phyloP scores from a whole-genome alignment of 2,329 filamentous ascomycete species.

The Alternaria tenuissima region DNA sequence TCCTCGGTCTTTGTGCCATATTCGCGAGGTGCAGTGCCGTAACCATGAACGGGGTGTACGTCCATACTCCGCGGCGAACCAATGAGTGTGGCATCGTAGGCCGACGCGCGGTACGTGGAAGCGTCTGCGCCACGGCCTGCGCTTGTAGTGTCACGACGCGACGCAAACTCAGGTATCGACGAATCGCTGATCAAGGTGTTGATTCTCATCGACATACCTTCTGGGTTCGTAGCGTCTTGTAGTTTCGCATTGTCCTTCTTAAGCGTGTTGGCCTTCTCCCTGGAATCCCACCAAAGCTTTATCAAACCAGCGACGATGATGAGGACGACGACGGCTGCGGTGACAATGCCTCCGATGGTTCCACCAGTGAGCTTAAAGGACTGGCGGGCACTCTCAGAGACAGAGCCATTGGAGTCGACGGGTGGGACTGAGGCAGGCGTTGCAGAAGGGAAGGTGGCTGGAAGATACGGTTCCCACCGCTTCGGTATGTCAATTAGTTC shows the following conservation, averaged over 20 bases:
- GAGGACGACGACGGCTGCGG: constrained; percentile 1
- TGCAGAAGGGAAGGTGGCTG: neutral
- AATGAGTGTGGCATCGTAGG: neutral
- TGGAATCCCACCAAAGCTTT: constrained; percentile 13
- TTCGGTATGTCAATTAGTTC: constrained; percentile 15
- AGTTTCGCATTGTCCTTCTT: constrained; percentile 14
- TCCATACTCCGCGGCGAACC: neutral
- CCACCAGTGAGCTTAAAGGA: neutral
- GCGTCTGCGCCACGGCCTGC: neutral
- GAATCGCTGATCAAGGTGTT: constrained; percentile 3
- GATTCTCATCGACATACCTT: constrained; percentile 18
- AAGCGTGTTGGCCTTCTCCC: constrained; percentile 14
- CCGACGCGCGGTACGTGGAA: neutral
- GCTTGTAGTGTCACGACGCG: neutral
- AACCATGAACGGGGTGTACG: neutral
- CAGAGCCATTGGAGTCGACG: neutral
- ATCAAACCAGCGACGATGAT: constrained; percentile 1
- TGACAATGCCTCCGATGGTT: neutral
- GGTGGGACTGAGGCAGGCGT: neutral
- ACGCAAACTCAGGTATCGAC: neutral
- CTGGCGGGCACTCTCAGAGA: neutral
- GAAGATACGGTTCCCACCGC: constrained; percentile 25
- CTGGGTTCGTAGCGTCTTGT: constrained; percentile 7
- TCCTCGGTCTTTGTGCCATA: neutral
- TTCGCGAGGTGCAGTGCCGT: neutral